Evolutionary conservation across 495 filamentous ascomycete species (phyloP).

Genomic region (Talaromyces borbonicus): DNA sequence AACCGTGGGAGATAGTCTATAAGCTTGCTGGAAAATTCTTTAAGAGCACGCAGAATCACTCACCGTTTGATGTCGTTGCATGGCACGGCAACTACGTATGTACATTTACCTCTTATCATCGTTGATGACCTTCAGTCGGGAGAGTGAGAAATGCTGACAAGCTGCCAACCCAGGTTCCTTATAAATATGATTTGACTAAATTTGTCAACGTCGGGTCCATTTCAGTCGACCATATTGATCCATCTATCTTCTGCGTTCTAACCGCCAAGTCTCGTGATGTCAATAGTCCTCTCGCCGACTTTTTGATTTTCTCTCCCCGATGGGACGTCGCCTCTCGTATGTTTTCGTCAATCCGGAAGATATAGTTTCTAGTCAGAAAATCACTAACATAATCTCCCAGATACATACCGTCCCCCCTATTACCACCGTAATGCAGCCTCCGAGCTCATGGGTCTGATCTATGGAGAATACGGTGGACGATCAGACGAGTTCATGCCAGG

Average conservation of each 20-base stretch:
- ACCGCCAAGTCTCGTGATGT: slow-evolving; percentile 36
- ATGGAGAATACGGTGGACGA: slow-evolving; percentile 44
- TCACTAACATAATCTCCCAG: slow-evolving; percentile 12
- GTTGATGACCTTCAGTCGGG: neutral
- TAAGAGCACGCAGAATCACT: slow-evolving; percentile 37
- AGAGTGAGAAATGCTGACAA: slow-evolving; percentile 11
- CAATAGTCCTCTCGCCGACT: slow-evolving; percentile 35
- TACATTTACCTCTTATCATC: no score
- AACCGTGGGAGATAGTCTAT: slow-evolving; percentile 38
- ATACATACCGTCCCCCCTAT: slow-evolving; percentile 41
- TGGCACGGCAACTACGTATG: slow-evolving; percentile 44
- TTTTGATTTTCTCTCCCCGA: slow-evolving; percentile 40
- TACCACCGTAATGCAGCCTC: slow-evolving; percentile 42
- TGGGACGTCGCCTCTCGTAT: slow-evolving; percentile 40
- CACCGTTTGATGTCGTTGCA: slow-evolving; percentile 42
- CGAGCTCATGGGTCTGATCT: slow-evolving; percentile 44
- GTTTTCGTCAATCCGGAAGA: no score
- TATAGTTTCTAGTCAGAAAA: no score
- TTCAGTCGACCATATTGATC: slow-evolving; percentile 42
- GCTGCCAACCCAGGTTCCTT: slow-evolving; percentile 20
- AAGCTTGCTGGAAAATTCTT: slow-evolving; percentile 44
- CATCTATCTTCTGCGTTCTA: slow-evolving; percentile 42
- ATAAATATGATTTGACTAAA: slow-evolving; percentile 43
- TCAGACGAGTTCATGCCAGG: slow-evolving; percentile 49
- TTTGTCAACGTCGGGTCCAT: slow-evolving; percentile 43